Base-by-base conservation (phyloP, 768 basidiomycete species). In the Daedaleopsis nitida region DNA sequence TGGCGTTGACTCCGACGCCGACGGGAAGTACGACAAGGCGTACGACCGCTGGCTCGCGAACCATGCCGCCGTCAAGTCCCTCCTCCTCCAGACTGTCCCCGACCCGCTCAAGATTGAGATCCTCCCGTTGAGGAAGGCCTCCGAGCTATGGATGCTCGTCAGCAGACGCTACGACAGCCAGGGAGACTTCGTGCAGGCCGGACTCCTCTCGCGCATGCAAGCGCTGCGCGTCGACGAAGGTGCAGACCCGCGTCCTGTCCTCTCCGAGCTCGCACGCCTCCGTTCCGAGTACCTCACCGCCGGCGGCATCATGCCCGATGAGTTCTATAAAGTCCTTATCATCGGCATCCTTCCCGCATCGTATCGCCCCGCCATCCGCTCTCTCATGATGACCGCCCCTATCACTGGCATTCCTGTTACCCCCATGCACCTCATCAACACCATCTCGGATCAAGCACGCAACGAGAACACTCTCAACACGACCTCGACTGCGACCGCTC, bases 211-310 rank as follows among this genome's bases (percentile, higher is more conserved):
- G 9, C 37, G 48, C 38, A 64, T 66, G 58, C 56, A 64, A 12
- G 42, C 17, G 11, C 35, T 66, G 35, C 53, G 51, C 13, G 60
- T 58, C 45, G 55, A 57, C 23, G 65, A 66, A 16, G 50, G 52
- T 27, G 21, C 45, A 39, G 62, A 59, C 47, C 60, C 61, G 12
- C 34, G 50, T 11, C 47, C 52, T 11, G 55, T 60, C 50, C 63
- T 69, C n/a, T 55, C 59, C 6, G 19, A 55, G 17, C 62, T 69
- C 42, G 44, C 45, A 19, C 42, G 58, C 17, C 47, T 69, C 12
- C 45, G 52, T 11, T 54, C 52, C 13, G 64, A 69, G 57, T 57
- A 65, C 9, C 34, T 56, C 3, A 57, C 64, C 9, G 62, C 61
- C 42, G 64, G 66, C 19, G 56, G 58, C 9, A 17, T 23, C 13